phyloP scores from a whole-genome alignment of 495 filamentous ascomycete species.

The Apodospora peruviana region DNA sequence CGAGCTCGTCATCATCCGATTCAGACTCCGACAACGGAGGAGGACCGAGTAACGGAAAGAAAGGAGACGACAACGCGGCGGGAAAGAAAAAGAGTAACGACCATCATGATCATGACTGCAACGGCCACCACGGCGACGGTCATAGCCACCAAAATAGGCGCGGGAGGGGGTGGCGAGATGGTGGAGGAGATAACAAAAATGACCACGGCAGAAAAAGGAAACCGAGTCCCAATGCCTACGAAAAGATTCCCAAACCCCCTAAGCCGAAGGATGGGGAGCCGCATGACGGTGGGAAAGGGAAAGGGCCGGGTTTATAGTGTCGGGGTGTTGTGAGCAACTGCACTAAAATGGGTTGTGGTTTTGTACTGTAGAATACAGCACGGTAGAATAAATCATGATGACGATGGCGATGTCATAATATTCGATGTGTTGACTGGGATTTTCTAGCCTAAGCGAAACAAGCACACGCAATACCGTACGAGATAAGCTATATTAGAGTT shows the following conservation, averaged over 20 bases:
- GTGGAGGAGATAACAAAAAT: not conserved
- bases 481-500: no score
- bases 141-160: conserved; percentile 24
- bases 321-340: not conserved
- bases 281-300: not conserved
- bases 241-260: conserved; percentile 70
- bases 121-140: conserved; percentile 21
- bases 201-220: conserved; percentile 41
- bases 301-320: not conserved
- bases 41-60: conserved; percentile 5
- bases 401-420: no score
- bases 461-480: no score
- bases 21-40: conserved; percentile 28
- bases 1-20: conserved; percentile 39
- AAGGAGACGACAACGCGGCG: conserved; percentile 28
- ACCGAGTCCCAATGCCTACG: conserved; percentile 89
- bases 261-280: conserved; percentile 23
- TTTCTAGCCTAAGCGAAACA: no score
- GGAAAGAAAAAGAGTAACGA: conserved; percentile 36
- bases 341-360: no score
- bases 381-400: no score
- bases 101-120: conserved; percentile 33
- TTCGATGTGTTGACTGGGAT: no score
- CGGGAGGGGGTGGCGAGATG: conserved; percentile 27
- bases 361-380: no score